Conservation (phyloP, 192 early-diverging fungal genomes). For the Gryganskiella cystojenkinii region DNA sequence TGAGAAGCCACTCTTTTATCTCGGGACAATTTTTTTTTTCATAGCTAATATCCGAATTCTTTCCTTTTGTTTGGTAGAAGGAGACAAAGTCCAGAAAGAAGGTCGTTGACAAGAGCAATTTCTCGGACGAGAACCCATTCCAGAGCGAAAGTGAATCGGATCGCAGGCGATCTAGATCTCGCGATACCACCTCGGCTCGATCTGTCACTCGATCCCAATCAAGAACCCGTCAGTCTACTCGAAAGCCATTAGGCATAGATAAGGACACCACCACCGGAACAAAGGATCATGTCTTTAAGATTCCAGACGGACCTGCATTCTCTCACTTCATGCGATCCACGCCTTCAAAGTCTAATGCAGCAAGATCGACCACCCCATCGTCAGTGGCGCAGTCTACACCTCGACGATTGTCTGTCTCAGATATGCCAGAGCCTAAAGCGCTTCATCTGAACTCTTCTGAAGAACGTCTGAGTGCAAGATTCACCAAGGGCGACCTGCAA, state of each 20-base stretch:
- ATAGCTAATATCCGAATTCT: no score
- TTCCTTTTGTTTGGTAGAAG: constrained; percentile 1
- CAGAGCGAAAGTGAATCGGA: constrained; percentile 51
- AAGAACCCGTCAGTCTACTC: constrained; percentile 3
- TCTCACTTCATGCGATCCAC: constrained; percentile 35
- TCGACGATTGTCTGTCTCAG: neutral
- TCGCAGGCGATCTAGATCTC: constrained; percentile 26
- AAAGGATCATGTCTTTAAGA: constrained; percentile 36
- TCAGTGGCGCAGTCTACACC: constrained; percentile 2
- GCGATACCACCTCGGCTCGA: constrained; percentile 2
- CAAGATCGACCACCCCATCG: neutral
- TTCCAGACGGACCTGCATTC: constrained; percentile 36
- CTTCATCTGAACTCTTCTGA: constrained; percentile 7
- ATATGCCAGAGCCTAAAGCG: constrained; percentile 16
- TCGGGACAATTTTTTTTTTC: neutral
- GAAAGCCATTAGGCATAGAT: constrained; percentile 1
- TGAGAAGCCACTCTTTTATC: neutral
- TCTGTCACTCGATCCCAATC: constrained; percentile 26
- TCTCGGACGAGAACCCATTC: constrained; percentile 56
- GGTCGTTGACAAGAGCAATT: constrained; percentile 15
- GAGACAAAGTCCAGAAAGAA: constrained; percentile 17
- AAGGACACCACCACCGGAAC: neutral
- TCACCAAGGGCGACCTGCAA: constrained; percentile 3
- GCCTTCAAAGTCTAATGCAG: neutral
- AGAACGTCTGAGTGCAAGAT: constrained; percentile 1